Evolutionary conservation across 495 filamentous ascomycete species (phyloP).

Genomic region (Aspergillus carlsbadensis): DNA sequence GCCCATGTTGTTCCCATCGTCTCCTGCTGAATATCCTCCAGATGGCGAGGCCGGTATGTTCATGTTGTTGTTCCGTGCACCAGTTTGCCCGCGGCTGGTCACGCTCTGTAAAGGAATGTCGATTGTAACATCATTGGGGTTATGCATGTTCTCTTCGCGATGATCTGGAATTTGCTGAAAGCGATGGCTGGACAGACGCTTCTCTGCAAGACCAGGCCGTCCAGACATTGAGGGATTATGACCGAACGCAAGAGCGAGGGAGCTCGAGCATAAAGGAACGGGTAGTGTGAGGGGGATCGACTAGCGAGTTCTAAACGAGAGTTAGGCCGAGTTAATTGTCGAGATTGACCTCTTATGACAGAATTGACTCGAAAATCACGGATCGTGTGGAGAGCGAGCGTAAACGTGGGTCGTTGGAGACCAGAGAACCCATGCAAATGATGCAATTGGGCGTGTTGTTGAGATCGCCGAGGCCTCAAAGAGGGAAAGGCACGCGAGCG

Average conservation of each 20-base stretch:
- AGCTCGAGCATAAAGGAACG: conserved; percentile 6
- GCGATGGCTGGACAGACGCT: conserved; percentile 42
- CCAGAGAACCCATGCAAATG: neutral
- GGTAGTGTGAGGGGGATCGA: conserved; percentile 9
- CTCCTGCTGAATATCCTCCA: conserved; percentile 15
- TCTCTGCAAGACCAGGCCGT: conserved; percentile 34
- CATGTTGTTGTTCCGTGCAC: conserved; percentile 40
- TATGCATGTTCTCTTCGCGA: conserved; percentile 38
- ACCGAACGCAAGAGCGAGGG: neutral
- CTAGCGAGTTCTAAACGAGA: conserved; percentile 7
- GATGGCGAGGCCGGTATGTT: conserved; percentile 21
- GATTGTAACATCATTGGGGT: conserved; percentile 57
- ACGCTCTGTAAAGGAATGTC: conserved; percentile 54
- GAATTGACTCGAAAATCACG: conserved; percentile 4
- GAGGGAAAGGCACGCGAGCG: neutral
- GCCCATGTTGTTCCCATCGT: conserved; percentile 1
- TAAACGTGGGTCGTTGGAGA: conserved; percentile 9
- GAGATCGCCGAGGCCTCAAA: conserved; percentile 1
- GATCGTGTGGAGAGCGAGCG: conserved; percentile 15
- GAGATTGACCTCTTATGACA: neutral
- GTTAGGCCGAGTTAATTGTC: neutral
- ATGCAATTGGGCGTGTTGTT: conserved; percentile 1
- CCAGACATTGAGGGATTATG: conserved; percentile 27
- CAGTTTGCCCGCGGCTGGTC: conserved; percentile 43
- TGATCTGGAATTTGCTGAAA: conserved; percentile 49